These are phyloP conservation scores for Capsella rubella DNA, from an alignment of 441 rosid species.

Conservation along the genomic window DNA sequence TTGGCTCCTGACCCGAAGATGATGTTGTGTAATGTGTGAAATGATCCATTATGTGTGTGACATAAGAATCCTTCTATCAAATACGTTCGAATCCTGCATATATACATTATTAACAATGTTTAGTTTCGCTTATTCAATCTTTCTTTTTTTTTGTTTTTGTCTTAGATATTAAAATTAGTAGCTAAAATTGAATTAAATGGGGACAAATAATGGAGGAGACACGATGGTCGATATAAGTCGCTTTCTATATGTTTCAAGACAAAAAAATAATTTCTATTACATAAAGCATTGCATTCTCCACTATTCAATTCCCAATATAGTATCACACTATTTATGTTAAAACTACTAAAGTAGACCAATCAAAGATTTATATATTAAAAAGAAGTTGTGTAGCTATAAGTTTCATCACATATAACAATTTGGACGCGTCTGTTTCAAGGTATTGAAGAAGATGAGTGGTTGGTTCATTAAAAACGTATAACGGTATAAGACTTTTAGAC, in stretches of 20 bases:
- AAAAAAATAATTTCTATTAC: neutral
- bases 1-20: constrained; percentile 83
- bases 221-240: constrained; percentile 35
- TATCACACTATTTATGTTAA: constrained; percentile 8
- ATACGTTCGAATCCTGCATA: constrained; percentile 73
- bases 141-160: neutral
- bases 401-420: constrained; percentile 6
- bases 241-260: constrained; percentile 31
- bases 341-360: constrained; percentile 29
- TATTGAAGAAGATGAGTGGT: constrained; percentile 30
- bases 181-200: constrained; percentile 28
- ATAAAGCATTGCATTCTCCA: constrained; percentile 26
- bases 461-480: constrained; percentile 39
- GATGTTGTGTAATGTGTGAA: constrained; percentile 97
- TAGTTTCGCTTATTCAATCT: neutral
- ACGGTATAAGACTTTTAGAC: neutral
- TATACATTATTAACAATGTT: neutral
- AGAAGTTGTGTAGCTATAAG: neutral
- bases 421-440: constrained; percentile 10
- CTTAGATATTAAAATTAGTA: neutral
- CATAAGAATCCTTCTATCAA: constrained; percentile 88
- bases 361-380: neutral
- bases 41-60: constrained; percentile 90
- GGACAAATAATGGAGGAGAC: constrained; percentile 43
- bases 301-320: constrained; percentile 24